Evolutionary conservation across 371 early-diverging fungal genomes (phyloP).

Genomic region (Lichtheimia hyalospora): DNA sequence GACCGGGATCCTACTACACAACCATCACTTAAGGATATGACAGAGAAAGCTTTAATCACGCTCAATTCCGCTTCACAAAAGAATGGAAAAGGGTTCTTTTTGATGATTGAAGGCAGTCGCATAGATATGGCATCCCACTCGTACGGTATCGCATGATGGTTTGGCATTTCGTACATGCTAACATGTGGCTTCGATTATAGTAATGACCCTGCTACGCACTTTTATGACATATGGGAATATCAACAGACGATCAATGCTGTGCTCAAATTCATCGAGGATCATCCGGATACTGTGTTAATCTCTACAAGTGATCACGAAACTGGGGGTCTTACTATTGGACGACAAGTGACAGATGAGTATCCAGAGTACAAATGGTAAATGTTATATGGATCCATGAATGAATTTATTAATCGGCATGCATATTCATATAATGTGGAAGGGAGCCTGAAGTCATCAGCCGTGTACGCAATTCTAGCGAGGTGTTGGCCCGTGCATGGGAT

Average conservation of each 20-base stretch:
- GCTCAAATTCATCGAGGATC: constrained; percentile 58
- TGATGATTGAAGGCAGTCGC: constrained; percentile 94
- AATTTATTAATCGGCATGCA: no score
- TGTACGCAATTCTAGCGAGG: constrained; percentile 59
- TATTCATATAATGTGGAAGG: not conserved
- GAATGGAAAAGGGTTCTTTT: constrained; percentile 77
- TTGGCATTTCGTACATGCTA: constrained; percentile 2
- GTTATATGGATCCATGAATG: not conserved
- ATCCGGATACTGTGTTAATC: constrained; percentile 73
- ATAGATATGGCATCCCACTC: constrained; percentile 85
- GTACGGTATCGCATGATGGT: constrained; percentile 27
- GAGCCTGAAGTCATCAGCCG: constrained; percentile 59
- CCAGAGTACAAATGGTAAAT: constrained; percentile 69
- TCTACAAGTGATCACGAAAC: constrained; percentile 67
- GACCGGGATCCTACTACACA: constrained; percentile 65
- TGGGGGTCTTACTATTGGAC: constrained; percentile 54
- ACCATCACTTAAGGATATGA: constrained; percentile 77
- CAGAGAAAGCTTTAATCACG: constrained; percentile 44
- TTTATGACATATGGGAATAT: constrained; percentile 74
- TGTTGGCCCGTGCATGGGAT: constrained; percentile 17
- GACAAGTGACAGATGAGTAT: constrained; percentile 52
- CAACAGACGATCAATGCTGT: constrained; percentile 60
- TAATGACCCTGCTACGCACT: constrained; percentile 79
- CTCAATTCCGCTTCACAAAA: constrained; percentile 10
- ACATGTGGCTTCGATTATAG: constrained; percentile 20